Conservation (phyloP, 176 grass and related monocot species). For the Avena sativa region DNA sequence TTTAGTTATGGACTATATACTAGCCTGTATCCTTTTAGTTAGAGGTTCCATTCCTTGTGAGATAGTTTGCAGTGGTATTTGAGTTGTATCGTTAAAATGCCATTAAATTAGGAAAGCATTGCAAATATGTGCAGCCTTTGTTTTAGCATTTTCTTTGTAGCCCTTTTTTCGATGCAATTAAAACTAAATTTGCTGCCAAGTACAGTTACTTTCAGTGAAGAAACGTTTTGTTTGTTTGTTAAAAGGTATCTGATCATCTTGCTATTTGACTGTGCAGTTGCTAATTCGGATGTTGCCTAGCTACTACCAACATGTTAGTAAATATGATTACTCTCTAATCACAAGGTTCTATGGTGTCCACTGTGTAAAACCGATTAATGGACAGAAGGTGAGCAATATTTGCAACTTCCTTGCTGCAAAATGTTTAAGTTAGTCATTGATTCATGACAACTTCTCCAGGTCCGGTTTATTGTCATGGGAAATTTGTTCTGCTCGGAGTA, state of each 20-base stretch:
- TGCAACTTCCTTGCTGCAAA: constrained; percentile 3
- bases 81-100: neutral
- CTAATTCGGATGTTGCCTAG: constrained; percentile 72
- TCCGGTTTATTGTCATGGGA: constrained; percentile 96
- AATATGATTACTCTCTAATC: constrained; percentile 69
- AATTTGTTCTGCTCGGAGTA: constrained; percentile 97
- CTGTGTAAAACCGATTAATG: constrained; percentile 78
- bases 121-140: neutral
- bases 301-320: constrained; percentile 69
- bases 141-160: constrained; percentile 3
- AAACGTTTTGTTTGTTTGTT: neutral
- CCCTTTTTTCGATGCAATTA: neutral
- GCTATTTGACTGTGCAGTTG: constrained; percentile 51
- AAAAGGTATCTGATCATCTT: constrained; percentile 20
- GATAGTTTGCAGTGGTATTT: neutral
- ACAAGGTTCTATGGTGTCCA: constrained; percentile 86
- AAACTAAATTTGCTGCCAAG: constrained; percentile 8
- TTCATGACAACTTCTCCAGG: constrained; percentile 55
- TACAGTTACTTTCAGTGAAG: neutral
- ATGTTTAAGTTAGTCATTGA: neutral
- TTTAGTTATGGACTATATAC: neutral
- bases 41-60: neutral
- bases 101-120: neutral
- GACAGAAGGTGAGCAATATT: constrained; percentile 58
- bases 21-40: neutral